Percentiles rank a stretch among this genome's conserved stretches.
Conservation (phyloP, 2,329 filamentous ascomycete species). For the Chrysoporthe cubensis region DNA sequence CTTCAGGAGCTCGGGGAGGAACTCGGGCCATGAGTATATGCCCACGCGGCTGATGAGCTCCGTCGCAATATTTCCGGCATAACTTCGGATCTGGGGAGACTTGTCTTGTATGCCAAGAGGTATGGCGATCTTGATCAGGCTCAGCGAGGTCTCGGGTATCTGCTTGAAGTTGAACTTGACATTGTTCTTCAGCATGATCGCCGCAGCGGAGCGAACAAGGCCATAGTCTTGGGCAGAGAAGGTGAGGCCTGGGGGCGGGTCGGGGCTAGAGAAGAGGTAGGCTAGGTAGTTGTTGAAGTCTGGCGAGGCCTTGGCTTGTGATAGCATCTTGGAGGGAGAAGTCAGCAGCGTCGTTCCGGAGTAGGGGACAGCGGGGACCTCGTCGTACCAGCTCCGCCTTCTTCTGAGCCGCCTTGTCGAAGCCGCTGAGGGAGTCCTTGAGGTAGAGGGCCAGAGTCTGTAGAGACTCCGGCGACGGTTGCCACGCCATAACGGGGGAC, state of each 20-base stretch:
- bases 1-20: slow-evolving; percentile 80
- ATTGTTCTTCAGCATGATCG: slow-evolving; percentile 95
- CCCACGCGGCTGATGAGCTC: slow-evolving; percentile 86
- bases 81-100: slow-evolving; percentile 81
- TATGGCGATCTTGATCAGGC: slow-evolving; percentile 78
- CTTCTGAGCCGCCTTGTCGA: slow-evolving; percentile 79
- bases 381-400: slow-evolving; percentile 81
- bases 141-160: slow-evolving; percentile 73
- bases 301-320: slow-evolving; percentile 82
- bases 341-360: slow-evolving; percentile 1
- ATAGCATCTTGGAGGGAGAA: slow-evolving; percentile 72
- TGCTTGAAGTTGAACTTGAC: slow-evolving; percentile 75
- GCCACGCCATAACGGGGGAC: slow-evolving; percentile 77
- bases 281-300: slow-evolving; percentile 98
- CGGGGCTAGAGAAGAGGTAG: slow-evolving; percentile 79
- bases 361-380: slow-evolving; percentile 11
- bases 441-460: slow-evolving; percentile 87
- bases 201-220: slow-evolving; percentile 82
- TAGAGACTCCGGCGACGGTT: slow-evolving; percentile 85
- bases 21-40: slow-evolving; percentile 86
- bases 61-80: slow-evolving; percentile 91
- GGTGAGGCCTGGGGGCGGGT: slow-evolving; percentile 63
- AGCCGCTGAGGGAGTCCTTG: slow-evolving; percentile 87
- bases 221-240: slow-evolving; percentile 67
- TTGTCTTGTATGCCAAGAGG: slow-evolving; percentile 81